Evolutionary conservation across 2,329 filamentous ascomycete genomes (phyloP), one percentile per base, ranked within the genome.

Genomic region (Calonectria pauciramosa): DNA sequence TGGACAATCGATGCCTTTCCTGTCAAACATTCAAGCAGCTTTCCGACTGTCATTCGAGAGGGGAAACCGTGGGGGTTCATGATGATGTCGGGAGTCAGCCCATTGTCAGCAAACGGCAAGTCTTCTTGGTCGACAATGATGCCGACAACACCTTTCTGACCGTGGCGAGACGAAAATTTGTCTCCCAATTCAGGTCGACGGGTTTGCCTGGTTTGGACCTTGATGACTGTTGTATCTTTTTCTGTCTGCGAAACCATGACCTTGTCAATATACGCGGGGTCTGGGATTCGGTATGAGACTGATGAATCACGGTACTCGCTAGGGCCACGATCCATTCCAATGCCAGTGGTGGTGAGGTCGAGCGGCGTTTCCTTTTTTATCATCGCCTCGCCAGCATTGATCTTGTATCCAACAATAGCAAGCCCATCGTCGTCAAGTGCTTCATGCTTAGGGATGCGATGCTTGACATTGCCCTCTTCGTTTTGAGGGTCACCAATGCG

Each of bases 51-150:
- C 97, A 99, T 99, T 85, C 97, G 97, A 38, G 96, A 99, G 1
- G 97, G 97, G 90, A 99, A 99, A 93, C 97, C 97, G 87, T 99
- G 97, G 0, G 97, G 97, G 88, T 99, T 99, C 97, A 99, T 99
- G 91, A 99, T 99, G 79, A 99, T 98, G 85, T 99, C 97, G 0
- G 97, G 97, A n/a, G 93, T 94, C 78, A 99, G 92, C 2, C 97
- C 97, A 68, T 90, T 89, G 85, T 99, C 97, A 44, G 94, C 94
- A 87, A 99, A 99, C 0, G 97, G 97, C 92, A 99, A 94, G 83
- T 99, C 97, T 83, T 97, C 96, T 86, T 99, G 96, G 76, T 98
- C 95, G 23, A 96, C 96, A 73, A 99, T 98, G 80, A 99, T 96
- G 71, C 97, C 97, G 1, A 98, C 96, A 26, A 99, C 97, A 87